These are phyloP conservation scores for Ophiocordyceps polyrhachis-furcata DNA, from an alignment of 2,329 filamentous ascomycete species.

Conservation along the genomic window DNA sequence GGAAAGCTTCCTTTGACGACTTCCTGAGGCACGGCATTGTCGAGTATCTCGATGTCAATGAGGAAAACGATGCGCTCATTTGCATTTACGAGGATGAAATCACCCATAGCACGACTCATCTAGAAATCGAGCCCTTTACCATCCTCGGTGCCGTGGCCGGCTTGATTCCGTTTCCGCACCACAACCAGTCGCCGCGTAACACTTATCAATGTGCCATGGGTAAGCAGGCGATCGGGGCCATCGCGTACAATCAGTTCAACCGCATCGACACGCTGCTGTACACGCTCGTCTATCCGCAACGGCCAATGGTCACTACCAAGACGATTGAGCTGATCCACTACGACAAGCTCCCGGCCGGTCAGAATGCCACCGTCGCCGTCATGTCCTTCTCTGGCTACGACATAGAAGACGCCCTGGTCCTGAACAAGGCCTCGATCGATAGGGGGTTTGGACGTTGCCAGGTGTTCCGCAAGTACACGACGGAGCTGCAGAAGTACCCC, in stretches of 20 bases:
- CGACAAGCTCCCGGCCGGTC: conserved; percentile 88
- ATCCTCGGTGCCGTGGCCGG: conserved; percentile 89
- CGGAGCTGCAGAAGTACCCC: conserved; percentile 72
- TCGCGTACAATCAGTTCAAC: conserved; percentile 95
- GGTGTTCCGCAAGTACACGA: conserved; percentile 88
- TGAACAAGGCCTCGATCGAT: conserved; percentile 93
- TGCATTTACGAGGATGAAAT: conserved; percentile 79
- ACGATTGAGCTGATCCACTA: conserved; percentile 95
- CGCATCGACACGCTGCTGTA: conserved; percentile 93
- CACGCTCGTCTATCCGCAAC: conserved; percentile 91
- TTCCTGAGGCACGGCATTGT: conserved; percentile 80
- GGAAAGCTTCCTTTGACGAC: conserved; percentile 80
- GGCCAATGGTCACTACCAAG: conserved; percentile 92
- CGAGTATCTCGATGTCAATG: conserved; percentile 95
- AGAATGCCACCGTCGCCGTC: conserved; percentile 93
- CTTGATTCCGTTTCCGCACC: conserved; percentile 92
- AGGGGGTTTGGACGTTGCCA: conserved; percentile 92
- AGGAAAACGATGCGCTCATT: conserved; percentile 92
- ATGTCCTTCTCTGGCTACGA: conserved; percentile 99
- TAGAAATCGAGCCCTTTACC: conserved; percentile 97
- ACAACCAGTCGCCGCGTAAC: conserved; percentile 96
- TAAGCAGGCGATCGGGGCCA: conserved; percentile 97
- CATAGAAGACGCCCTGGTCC: conserved; percentile 91
- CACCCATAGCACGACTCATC: conserved; percentile 66
- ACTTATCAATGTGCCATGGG: conserved; percentile 99